A percentile compares a stretch with the other conserved stretches of the same genome.
Evolutionary conservation across 2,329 filamentous ascomycete genomes (phyloP).

Genomic region (Tolypocladium cylindrosporum): DNA sequence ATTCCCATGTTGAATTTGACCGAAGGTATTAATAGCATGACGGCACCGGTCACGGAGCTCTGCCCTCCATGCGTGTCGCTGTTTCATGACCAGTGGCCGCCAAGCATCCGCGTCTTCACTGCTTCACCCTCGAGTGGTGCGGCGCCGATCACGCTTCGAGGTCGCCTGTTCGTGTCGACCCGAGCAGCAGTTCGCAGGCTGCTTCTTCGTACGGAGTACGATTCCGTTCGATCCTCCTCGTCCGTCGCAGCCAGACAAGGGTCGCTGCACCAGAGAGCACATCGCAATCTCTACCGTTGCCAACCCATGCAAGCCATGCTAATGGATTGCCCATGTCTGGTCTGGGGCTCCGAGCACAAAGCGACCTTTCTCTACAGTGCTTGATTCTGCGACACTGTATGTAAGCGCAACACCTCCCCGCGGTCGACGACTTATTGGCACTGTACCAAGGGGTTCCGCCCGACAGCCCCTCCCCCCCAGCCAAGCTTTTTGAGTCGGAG

Average conservation of each 20-base stretch:
- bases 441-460: neutral
- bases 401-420: no score
- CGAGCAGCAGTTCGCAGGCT: neutral
- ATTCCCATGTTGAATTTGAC: neutral
- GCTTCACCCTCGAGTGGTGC: neutral
- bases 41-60: neutral
- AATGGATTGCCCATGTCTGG: neutral
- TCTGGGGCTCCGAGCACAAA: neutral
- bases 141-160: neutral
- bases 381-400: rapidly evolving
- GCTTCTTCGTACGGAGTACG: no score
- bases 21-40: neutral
- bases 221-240: no score
- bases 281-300: neutral
- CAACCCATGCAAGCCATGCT: neutral
- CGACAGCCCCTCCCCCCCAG: neutral
- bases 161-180: neutral
- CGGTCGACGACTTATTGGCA: neutral
- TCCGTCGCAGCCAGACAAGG: neutral
- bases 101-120: neutral
- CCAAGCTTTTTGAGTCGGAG: neutral
- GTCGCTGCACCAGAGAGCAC: neutral
- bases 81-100: neutral
- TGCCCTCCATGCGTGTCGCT: neutral
- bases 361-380: neutral